These are phyloP conservation scores for Ceratocystis cubensis DNA, from an alignment of 2,329 filamentous ascomycete species.

Conservation along the genomic window DNA sequence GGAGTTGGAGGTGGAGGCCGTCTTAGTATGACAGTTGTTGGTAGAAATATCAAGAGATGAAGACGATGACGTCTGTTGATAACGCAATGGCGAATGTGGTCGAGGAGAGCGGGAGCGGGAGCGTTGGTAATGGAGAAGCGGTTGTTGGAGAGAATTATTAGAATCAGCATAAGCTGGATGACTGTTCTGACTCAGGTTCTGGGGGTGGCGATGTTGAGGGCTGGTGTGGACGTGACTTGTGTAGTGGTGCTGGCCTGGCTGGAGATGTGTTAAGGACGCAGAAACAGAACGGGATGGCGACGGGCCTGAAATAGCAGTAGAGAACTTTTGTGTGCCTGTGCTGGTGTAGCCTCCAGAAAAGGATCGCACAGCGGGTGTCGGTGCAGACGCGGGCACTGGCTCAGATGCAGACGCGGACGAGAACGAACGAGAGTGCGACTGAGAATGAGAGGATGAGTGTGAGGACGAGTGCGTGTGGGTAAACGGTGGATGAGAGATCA, in stretches of 20 bases:
- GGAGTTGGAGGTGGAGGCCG: not conserved
- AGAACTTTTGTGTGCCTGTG: constrained; percentile 3
- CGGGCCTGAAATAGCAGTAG: not conserved
- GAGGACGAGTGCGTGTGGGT: constrained; percentile 26
- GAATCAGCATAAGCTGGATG: constrained; percentile 23
- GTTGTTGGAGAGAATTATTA: constrained; percentile 26
- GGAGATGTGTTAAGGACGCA: constrained; percentile 4
- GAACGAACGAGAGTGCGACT: not conserved
- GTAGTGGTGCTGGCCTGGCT: not conserved
- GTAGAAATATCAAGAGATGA: not conserved
- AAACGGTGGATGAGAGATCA: constrained; percentile 31
- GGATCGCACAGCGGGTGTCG: not conserved
- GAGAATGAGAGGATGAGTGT: not conserved
- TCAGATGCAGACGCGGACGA: not conserved
- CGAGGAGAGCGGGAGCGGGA: constrained; percentile 27
- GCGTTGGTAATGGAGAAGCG: constrained; percentile 30
- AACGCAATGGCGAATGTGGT: constrained; percentile 1
- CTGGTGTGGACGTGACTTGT: not conserved
- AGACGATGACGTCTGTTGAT: not conserved
- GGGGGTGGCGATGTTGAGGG: constrained; percentile 3
- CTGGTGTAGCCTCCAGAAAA: constrained; percentile 6
- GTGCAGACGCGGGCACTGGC: not conserved
- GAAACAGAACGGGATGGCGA: constrained; percentile 12
- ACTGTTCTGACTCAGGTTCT: not conserved
- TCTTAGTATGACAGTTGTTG: not conserved